phyloP scores from a whole-genome alignment of 2,329 filamentous ascomycete species.

The Ophiostoma sp. region DNA sequence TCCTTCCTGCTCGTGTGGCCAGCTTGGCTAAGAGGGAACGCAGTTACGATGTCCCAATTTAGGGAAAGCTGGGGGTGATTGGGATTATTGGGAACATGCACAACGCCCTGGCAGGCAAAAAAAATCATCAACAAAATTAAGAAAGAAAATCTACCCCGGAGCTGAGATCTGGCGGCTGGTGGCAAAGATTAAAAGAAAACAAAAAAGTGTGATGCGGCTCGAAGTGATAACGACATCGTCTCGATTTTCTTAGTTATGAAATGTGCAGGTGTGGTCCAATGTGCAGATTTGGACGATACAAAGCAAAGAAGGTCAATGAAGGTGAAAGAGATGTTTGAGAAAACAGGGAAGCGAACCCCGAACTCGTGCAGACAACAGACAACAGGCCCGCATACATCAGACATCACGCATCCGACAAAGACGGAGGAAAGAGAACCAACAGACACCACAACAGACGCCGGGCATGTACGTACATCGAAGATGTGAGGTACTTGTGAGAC shows the following conservation, averaged over 20 bases:
- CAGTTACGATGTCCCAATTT: background rate
- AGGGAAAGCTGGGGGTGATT: background rate
- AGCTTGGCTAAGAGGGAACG: background rate
- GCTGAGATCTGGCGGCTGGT: no score
- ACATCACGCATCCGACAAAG: background rate
- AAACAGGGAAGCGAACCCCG: background rate
- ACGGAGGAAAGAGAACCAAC: background rate
- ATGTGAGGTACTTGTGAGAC: background rate
- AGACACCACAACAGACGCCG: background rate
- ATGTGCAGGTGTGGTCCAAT: background rate
- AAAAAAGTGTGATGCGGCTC: background rate
- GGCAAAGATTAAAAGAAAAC: background rate
- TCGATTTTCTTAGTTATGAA: background rate
- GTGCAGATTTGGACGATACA: background rate
- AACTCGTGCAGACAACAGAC: background rate
- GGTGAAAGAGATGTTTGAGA: background rate
- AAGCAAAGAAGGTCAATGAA: background rate
- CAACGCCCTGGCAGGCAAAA: background rate
- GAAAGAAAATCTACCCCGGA: background rate
- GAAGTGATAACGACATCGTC: background rate
- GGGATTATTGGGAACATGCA: background rate
- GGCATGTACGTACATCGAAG: background rate
- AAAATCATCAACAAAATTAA: background rate
- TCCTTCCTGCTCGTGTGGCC: background rate
- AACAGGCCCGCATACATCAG: background rate